phyloP scores from a whole-genome alignment of 2,329 filamentous ascomycete species.

The Cyanodermella asteris region DNA sequence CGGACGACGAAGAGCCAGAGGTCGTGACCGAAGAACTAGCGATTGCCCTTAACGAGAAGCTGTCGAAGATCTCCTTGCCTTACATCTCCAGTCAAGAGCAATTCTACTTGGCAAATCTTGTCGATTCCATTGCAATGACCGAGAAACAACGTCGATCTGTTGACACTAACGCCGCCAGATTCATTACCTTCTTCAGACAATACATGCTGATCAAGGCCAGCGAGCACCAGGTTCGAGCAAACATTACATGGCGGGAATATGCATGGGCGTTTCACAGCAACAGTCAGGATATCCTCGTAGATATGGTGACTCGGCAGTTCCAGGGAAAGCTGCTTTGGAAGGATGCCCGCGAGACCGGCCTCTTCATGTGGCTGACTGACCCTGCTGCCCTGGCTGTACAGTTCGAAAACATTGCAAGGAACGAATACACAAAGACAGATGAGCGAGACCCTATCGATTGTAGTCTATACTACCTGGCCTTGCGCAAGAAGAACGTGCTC shows the following conservation, averaged over 20 bases:
- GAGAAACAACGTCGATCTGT: constrained; percentile 74
- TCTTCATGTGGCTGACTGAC: constrained; percentile 91
- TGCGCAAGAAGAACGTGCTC: constrained; percentile 75
- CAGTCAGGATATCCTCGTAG: constrained; percentile 73
- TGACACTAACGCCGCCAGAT: constrained; percentile 73
- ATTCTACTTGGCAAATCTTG: constrained; percentile 61
- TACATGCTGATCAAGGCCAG: constrained; percentile 48
- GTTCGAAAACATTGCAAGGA: constrained; percentile 77
- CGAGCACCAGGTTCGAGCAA: constrained; percentile 34
- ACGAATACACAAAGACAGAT: constrained; percentile 77
- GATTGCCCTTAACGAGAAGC: constrained; percentile 46
- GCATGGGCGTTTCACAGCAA: constrained; percentile 67
- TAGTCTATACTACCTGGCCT: constrained; percentile 72
- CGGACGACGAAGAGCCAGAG: constrained; percentile 36
- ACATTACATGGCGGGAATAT: constrained; percentile 57
- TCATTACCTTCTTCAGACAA: constrained; percentile 71
- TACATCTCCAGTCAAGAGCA: constrained; percentile 71
- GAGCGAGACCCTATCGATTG: constrained; percentile 81
- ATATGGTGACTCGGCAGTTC: constrained; percentile 62
- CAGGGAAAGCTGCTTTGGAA: constrained; percentile 66
- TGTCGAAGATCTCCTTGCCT: constrained; percentile 53
- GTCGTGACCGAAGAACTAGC: constrained; percentile 52
- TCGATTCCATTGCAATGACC: constrained; percentile 65
- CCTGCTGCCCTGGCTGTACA: constrained; percentile 53
- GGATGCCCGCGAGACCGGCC: constrained; percentile 61